Evolutionary conservation across 2,329 filamentous ascomycete genomes (phyloP), one percentile per base, ranked within the genome.

Genomic region (Pyrenophora graminea): DNA sequence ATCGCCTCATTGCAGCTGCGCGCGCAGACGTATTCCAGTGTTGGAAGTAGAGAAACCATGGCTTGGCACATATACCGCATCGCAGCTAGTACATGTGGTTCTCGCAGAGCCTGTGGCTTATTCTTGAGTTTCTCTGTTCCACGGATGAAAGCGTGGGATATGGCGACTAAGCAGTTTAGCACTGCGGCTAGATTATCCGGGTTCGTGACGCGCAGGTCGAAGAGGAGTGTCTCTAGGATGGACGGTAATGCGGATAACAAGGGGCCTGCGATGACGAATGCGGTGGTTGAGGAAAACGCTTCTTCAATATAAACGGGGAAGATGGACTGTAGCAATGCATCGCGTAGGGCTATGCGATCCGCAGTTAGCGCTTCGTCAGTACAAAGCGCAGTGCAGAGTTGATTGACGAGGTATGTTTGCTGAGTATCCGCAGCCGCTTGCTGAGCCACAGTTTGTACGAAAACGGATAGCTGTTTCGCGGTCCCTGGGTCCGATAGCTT

Each of bases 381-480:
- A 21, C 68, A 71, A 64, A 85, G 78, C 3, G 82, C 81, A 1
- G 74, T 73, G 33, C 73, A 71, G 4, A 86, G 67, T 59, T 86
- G 84, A 8, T 76, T 71, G 44, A 80, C 74, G 7, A 87, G 76
- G 59, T 84, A 83, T 1, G 58, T 57, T 56, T 85, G 83, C 55
- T 85, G 78, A n/a, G 76, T 74, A 48, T 86, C 83, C 6, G 81
- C 68, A 1, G 81, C 81, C 0, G 84, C 83, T 47, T 83, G 76
- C 63, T 85, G 82, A 10, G 78, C 80, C 5, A 86, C 79, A 4
- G 79, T 80, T 47, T 85, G 82, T 12, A 87, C 67, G 66, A 85
- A 87, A n/a, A 76, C 74, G 6, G 77, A 78, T 30, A 86, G 72
- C 50, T 83, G 77, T 56, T 82, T 85, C 6, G 78, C 74, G 9